Percentiles rank a stretch among this genome's conserved stretches.
Evolutionary conservation across 1,139 yeast species (phyloP).

Genomic region (Candida sojae): DNA sequence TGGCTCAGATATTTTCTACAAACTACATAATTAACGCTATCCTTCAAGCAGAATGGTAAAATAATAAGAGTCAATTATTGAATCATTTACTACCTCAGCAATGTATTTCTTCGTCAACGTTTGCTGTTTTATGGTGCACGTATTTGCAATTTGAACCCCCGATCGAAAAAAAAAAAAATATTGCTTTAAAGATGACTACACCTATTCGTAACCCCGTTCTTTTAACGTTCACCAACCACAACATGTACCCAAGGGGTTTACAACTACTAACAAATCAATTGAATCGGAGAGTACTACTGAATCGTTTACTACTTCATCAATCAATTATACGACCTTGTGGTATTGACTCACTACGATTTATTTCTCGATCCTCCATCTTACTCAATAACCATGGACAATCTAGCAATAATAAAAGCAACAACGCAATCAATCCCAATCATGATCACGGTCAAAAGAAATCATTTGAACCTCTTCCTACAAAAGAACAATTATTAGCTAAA

Average conservation of each 20-base stretch:
- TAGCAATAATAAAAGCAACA: neutral
- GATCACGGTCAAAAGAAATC: neutral
- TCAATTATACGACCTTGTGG: neutral
- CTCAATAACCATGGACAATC: neutral
- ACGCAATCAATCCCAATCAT: neutral
- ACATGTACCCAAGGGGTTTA: neutral
- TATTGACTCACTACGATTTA: neutral
- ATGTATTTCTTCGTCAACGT: too few relatives aligned
- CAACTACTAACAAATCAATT: neutral
- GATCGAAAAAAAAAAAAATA: neutral
- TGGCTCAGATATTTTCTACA: too few relatives aligned
- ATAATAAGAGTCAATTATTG: too few relatives aligned
- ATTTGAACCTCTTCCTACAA: conserved; percentile 19
- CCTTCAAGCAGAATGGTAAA: too few relatives aligned
- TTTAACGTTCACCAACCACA: neutral
- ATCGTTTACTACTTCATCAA: neutral
- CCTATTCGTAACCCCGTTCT: neutral
- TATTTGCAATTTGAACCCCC: neutral
- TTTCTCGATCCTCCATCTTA: neutral
- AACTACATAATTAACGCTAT: too few relatives aligned
- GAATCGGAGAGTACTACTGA: neutral
- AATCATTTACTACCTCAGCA: too few relatives aligned
- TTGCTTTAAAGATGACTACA: neutral
- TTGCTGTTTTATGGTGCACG: too few relatives aligned
- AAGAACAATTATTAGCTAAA: conserved; percentile 54